Evolutionary conservation across 306 rosid species (phyloP).

Genomic region (Cercis canadensis): DNA sequence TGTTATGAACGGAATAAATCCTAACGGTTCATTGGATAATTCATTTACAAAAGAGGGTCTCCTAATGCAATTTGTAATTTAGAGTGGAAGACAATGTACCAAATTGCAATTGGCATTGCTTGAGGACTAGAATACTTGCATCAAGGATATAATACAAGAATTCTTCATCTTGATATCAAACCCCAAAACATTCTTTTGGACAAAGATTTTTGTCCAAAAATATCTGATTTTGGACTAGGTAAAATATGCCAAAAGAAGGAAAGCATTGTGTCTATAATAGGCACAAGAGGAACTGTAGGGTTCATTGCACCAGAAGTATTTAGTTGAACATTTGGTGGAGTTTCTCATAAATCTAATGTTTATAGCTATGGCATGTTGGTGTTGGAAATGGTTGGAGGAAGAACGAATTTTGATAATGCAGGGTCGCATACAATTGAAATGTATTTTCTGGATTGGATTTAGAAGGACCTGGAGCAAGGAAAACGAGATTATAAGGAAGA

Average conservation of each 20-base stretch:
- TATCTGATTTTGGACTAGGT: slow-evolving; percentile 49
- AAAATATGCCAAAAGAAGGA: slow-evolving; percentile 44
- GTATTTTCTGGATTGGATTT: slow-evolving; percentile 41
- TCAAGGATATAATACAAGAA: slow-evolving; percentile 42
- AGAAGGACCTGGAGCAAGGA: slow-evolving; percentile 26
- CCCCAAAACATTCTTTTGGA: slow-evolving; percentile 42
- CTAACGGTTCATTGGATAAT: slow-evolving; percentile 54
- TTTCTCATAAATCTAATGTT: slow-evolving; percentile 47
- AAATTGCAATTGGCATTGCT: slow-evolving; percentile 45
- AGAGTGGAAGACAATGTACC: slow-evolving; percentile 26
- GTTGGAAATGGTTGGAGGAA: slow-evolving; percentile 47
- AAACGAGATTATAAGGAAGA: slow-evolving; percentile 15
- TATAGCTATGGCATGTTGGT: slow-evolving; percentile 54
- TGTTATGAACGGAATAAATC: slow-evolving; percentile 38
- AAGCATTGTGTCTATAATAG: slow-evolving; percentile 36
- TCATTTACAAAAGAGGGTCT: slow-evolving; percentile 22
- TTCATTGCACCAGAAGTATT: slow-evolving; percentile 47
- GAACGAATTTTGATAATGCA: slow-evolving; percentile 21
- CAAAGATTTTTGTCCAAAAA: slow-evolving; percentile 41
- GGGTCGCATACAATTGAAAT: slow-evolving; percentile 31
- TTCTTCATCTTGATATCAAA: slow-evolving; percentile 52
- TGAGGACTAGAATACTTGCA: slow-evolving; percentile 56
- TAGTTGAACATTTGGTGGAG: slow-evolving; percentile 29
- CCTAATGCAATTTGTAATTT: slow-evolving; percentile 12
- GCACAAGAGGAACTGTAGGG: slow-evolving; percentile 47